phyloP scores from a whole-genome alignment of 208 protist species.

The Strigomonas culicis region DNA sequence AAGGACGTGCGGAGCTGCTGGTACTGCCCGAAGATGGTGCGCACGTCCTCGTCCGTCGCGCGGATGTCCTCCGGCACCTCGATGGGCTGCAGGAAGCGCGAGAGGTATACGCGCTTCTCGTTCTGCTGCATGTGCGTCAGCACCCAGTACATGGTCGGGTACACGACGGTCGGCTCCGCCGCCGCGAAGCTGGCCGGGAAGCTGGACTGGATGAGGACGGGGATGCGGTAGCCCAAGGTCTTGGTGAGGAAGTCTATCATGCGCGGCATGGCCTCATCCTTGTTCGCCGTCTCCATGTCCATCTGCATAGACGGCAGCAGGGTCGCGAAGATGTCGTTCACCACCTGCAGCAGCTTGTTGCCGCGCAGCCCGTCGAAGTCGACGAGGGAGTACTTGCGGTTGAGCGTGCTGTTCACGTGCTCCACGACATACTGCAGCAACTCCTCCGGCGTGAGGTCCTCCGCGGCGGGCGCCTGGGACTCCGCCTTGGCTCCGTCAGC shows the following conservation, averaged over 20 bases:
- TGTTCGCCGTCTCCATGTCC: conserved; percentile 43
- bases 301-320: conserved; percentile 59
- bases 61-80: conserved; percentile 86
- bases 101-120: conserved; percentile 88
- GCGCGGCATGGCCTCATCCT: conserved; percentile 41
- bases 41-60: conserved; percentile 87
- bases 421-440: conserved; percentile 82
- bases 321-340: conserved; percentile 82
- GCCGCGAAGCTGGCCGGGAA: conserved; percentile 74
- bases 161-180: conserved; percentile 79
- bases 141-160: conserved; percentile 88
- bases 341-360: conserved; percentile 69
- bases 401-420: conserved; percentile 65
- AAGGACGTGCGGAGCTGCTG: conserved; percentile 75
- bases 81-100: conserved; percentile 80
- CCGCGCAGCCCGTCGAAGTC: conserved; percentile 78
- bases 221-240: conserved; percentile 80
- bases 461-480: conserved; percentile 10
- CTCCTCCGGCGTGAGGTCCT: conserved; percentile 54
- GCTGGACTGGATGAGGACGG: conserved; percentile 56
- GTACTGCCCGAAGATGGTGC: conserved; percentile 80
- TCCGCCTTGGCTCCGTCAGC: no score
- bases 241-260: conserved; percentile 84
- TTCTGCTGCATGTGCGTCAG: conserved; percentile 84
- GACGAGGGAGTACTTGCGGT: conserved; percentile 78